These are phyloP conservation scores for Backusella westeae DNA, from an alignment of 192 early-diverging fungal genomes.

Conservation along the genomic window DNA sequence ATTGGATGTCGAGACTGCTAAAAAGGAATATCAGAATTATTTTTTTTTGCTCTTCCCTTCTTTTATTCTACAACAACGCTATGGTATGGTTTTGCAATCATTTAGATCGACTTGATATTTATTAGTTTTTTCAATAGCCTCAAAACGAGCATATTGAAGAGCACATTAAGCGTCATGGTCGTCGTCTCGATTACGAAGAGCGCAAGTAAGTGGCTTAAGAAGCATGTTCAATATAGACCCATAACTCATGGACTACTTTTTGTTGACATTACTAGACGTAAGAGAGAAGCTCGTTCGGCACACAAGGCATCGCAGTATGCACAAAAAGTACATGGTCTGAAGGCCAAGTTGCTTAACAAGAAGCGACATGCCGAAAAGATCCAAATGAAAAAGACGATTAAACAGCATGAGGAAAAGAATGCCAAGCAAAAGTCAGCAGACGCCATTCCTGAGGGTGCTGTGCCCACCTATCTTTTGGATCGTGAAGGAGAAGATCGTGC, in stretches of 20 bases:
- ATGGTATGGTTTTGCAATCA: background rate
- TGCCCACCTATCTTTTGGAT: conserved; percentile 96
- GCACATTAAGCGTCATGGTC: conserved; percentile 94
- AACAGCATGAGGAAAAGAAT: conserved; percentile 97
- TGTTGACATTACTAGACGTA: conserved; percentile 62
- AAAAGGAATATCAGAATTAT: background rate
- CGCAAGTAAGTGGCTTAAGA: conserved; percentile 61
- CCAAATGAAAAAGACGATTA: conserved; percentile 99
- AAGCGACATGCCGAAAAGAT: conserved; percentile 98
- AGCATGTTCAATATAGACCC: background rate
- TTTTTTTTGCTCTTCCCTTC: conserved; percentile 4
- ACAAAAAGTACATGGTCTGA: conserved; percentile 95
- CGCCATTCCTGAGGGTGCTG: conserved; percentile 92
- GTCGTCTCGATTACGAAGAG: conserved; percentile 92
- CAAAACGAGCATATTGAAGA: conserved; percentile 99
- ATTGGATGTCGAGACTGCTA: background rate
- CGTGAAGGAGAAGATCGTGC: conserved; percentile 96
- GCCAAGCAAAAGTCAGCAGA: conserved; percentile 92
- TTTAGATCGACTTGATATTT: background rate
- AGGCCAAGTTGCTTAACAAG: conserved; percentile 99
- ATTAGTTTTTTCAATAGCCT: conserved; percentile 35
- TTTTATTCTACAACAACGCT: background rate
- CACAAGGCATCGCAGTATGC: conserved; percentile 91
- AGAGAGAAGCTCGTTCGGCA: conserved; percentile 88
- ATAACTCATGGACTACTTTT: background rate